phyloP scores from a whole-genome alignment of 139 green algal genomes.

The Tetraselmis striata region DNA sequence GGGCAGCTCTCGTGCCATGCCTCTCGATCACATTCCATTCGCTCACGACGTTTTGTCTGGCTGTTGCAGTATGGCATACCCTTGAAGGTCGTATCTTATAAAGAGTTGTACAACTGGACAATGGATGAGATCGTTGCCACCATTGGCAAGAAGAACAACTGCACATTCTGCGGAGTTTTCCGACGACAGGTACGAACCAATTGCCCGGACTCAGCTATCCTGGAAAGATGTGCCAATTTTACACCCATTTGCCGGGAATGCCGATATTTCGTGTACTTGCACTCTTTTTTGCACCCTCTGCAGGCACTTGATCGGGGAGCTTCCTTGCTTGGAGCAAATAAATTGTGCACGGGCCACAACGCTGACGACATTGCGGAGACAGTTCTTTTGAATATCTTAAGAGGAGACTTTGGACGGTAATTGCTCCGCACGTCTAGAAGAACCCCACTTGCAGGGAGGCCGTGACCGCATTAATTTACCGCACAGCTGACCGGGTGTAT shows the following conservation, averaged over 20 bases:
- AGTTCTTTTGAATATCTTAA: constrained; percentile 91
- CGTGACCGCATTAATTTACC: too few relatives aligned
- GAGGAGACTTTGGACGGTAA: constrained; percentile 55
- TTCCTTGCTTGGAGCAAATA: constrained; percentile 51
- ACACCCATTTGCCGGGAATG: too few relatives aligned
- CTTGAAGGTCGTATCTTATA: constrained; percentile 86
- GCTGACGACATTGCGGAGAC: constrained; percentile 96
- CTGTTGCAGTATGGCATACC: constrained; percentile 49
- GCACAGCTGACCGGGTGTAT: too few relatives aligned
- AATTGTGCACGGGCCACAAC: constrained; percentile 90
- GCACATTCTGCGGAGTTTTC: constrained; percentile 97
- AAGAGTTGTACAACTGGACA: constrained; percentile 94
- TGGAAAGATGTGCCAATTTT: too few relatives aligned
- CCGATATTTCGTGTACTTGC: too few relatives aligned
- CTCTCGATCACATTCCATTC: not conserved
- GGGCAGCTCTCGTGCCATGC: not conserved
- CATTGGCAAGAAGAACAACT: constrained; percentile 92
- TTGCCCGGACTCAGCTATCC: too few relatives aligned
- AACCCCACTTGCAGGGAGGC: too few relatives aligned
- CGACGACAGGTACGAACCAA: constrained; percentile 43
- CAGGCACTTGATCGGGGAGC: constrained; percentile 88
- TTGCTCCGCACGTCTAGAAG: too few relatives aligned
- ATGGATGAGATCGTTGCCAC: constrained; percentile 96
- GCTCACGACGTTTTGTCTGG: not conserved
- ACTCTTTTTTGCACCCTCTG: too few relatives aligned